Evolutionary conservation across 495 filamentous ascomycete species (phyloP), one percentile per base, ranked within the genome.

Genomic region (Apodospora peruviana): DNA sequence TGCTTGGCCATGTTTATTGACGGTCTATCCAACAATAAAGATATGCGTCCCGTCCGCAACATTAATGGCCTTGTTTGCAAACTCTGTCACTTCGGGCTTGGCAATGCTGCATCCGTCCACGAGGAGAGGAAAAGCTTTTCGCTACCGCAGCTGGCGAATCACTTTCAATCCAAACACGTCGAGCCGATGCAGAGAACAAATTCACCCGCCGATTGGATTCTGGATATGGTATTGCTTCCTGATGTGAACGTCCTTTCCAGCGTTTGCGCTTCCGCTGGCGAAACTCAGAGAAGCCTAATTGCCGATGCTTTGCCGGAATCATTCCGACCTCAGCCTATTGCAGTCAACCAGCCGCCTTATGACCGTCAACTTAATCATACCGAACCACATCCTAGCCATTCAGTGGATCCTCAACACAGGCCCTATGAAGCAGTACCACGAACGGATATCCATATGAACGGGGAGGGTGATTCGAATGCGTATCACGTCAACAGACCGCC

Each of bases 181-280:
- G 57, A 66, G 34, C 51, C 60, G 18, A 61, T 59, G 53, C 67
- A 58, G 43, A 43, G 32, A 17, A 50, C 20, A 27, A 48, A 38
- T 3, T 48, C 60, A 41, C 47, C 58, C 12, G 61, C 74, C 14
- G 77, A 88, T 62, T 90, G 86, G 86, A 75, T 71, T 42, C 61
- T 65, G 38, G 74, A 88, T 47, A 88, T 90, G 86, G 77, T 90
- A 43, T 72, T 84, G 51, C 71, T 86, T 20, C 82, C 84, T 1
- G 77, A 81, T 52, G 47, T 67, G 16, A 55, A 68, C 11, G 48
- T 72, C 8, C 66, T 88, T 35, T 60, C 67, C 9, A 67, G 67
- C 8, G 59, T 85, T 14, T 57, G 69, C 7, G 57, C 68, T 46
- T 62, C 73, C 8, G 61, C 65, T 29, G 49, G 20, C 41, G 50